These are phyloP conservation scores for Ilyonectria destructans DNA, from an alignment of 2,329 filamentous ascomycete genomes.

Conservation along the genomic window DNA sequence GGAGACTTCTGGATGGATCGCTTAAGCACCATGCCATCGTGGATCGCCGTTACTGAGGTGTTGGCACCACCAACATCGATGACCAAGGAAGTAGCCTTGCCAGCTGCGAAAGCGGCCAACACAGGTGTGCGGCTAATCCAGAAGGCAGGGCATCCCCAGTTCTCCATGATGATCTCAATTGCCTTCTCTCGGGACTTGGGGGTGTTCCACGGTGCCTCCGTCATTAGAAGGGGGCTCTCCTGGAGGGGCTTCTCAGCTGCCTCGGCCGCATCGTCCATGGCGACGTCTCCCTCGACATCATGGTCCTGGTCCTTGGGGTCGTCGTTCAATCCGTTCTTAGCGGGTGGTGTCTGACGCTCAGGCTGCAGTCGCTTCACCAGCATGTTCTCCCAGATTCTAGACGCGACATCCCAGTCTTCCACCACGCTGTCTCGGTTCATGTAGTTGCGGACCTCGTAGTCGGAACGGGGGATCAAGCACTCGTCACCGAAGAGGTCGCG, in stretches of 20 bases:
- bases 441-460: conserved; percentile 91
- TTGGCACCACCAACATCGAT: conserved; percentile 93
- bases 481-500: conserved; percentile 90
- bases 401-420: conserved; percentile 95
- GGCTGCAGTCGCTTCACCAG: conserved; percentile 92
- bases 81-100: conserved; percentile 93
- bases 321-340: conserved; percentile 86
- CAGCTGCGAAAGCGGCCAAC: conserved; percentile 90
- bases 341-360: conserved; percentile 77
- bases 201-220: conserved; percentile 94
- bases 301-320: conserved; percentile 70
- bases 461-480: conserved; percentile 82
- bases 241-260: conserved; percentile 83
- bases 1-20: conserved; percentile 90
- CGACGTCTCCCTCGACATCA: conserved; percentile 74
- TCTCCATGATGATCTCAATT: conserved; percentile 97
- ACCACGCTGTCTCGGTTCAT: conserved; percentile 92
- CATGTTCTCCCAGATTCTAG: conserved; percentile 92
- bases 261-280: conserved; percentile 68
- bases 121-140: conserved; percentile 93
- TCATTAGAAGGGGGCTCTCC: conserved; percentile 94
- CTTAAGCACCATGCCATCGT: conserved; percentile 95
- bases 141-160: conserved; percentile 95
- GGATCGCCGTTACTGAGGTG: conserved; percentile 90
- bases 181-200: conserved; percentile 92